Evolutionary conservation across 176 grass and related monocot species (phyloP).

Genomic region (Oryza brachyantha): DNA sequence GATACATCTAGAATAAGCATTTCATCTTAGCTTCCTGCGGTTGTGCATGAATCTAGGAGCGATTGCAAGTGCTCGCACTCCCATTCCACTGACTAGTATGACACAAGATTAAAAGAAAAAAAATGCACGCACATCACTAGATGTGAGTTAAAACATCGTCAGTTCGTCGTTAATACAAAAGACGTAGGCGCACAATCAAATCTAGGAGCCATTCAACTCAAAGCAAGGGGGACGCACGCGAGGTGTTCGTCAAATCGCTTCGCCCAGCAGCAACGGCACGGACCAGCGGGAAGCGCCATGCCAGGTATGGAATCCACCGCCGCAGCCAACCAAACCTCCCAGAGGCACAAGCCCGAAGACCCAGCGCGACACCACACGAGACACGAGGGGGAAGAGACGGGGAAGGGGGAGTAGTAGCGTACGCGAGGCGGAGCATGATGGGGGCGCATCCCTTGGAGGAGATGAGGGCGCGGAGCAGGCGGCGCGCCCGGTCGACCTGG

Average conservation of each 20-base stretch:
- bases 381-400: neutral
- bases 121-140: neutral
- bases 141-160: neutral
- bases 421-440: constrained; percentile 99
- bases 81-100: neutral
- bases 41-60: neutral
- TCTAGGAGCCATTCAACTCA: neutral
- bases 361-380: too few relatives aligned
- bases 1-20: neutral
- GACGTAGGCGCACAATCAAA: neutral
- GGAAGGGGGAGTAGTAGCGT: neutral
- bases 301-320: neutral
- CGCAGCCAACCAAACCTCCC: neutral
- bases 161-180: neutral
- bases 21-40: neutral
- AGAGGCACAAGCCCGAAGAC: neutral
- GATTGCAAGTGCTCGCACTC: neutral
- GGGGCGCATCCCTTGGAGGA: constrained; percentile 90
- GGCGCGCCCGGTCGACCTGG: constrained; percentile 83
- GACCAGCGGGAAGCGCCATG: neutral
- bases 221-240: neutral
- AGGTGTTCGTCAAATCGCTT: constrained; percentile 28
- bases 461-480: constrained; percentile 88
- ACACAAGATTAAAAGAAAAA: neutral
- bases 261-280: neutral